Conservation (phyloP, 2,329 filamentous ascomycete genomes). For the Talaromyces sp. region DNA sequence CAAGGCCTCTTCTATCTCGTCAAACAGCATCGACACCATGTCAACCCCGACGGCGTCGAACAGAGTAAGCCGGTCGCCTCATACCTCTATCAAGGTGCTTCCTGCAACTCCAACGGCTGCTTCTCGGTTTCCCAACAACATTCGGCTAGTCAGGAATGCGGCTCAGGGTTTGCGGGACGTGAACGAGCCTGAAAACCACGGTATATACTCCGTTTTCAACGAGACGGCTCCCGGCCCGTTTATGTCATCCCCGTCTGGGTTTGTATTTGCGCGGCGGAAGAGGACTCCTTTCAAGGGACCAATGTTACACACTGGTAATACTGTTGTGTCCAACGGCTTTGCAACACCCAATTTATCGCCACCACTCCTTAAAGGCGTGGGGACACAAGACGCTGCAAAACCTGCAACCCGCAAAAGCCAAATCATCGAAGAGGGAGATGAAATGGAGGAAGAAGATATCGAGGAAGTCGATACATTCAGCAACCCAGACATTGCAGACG, state of each 20-base stretch:
- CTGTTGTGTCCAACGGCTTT: slow-evolving; percentile 27
- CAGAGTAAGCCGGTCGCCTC: slow-evolving; percentile 65
- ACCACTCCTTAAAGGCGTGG: slow-evolving; percentile 16
- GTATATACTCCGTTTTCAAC: slow-evolving; percentile 30
- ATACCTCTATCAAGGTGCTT: slow-evolving; percentile 90
- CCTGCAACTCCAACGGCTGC: slow-evolving; percentile 76
- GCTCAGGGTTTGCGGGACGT: slow-evolving; percentile 22
- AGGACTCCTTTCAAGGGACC: slow-evolving; percentile 42
- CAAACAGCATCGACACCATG: slow-evolving; percentile 65
- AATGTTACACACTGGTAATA: slow-evolving; percentile 34
- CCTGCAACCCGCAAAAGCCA: slow-evolving; percentile 33
- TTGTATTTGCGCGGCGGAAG: slow-evolving; percentile 43
- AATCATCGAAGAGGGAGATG: slow-evolving; percentile 42
- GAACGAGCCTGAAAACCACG: slow-evolving; percentile 16
- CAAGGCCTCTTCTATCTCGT: slow-evolving; percentile 90
- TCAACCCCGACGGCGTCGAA: slow-evolving; percentile 62
- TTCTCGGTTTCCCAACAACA: slow-evolving; percentile 72
- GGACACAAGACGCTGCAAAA: slow-evolving; percentile 14
- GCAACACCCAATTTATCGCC: slow-evolving; percentile 27
- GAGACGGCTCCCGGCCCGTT: slow-evolving; percentile 31
- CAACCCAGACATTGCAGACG: slow-evolving; percentile 13
- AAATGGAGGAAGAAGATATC: slow-evolving; percentile 31
- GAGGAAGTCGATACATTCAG: slow-evolving; percentile 39
- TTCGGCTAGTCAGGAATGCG: slow-evolving; percentile 67
- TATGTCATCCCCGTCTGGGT: slow-evolving; percentile 35